Conservation (phyloP, 441 rosid species). For the Populus trichocarpa region DNA sequence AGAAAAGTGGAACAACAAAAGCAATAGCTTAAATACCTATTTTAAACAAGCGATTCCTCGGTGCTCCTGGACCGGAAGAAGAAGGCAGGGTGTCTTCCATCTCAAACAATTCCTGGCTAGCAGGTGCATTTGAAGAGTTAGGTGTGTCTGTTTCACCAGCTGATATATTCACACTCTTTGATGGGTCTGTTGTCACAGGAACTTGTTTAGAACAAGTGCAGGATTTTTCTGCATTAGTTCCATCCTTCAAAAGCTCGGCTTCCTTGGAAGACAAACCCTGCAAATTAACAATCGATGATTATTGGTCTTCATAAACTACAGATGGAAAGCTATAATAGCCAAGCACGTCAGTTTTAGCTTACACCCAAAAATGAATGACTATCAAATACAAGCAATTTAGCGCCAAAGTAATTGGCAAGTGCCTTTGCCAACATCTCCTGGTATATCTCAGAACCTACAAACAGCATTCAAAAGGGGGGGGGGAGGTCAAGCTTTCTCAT, state of each 20-base stretch:
- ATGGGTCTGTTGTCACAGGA: conserved; percentile 37
- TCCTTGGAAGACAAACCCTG: conserved; percentile 85
- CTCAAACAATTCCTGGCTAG: conserved; percentile 56
- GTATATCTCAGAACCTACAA: conserved; percentile 84
- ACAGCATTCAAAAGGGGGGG: conserved; percentile 15
- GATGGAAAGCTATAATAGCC: conserved; percentile 9
- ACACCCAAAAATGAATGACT: conserved; percentile 74
- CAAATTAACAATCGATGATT: conserved; percentile 25
- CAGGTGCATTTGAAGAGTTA: conserved; percentile 46
- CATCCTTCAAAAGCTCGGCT: conserved; percentile 71
- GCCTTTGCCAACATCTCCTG: conserved; percentile 92
- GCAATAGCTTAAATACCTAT: conserved; percentile 39
- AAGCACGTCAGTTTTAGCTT: conserved; percentile 34
- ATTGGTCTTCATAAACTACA: conserved; percentile 13
- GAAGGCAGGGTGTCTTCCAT: conserved; percentile 47
- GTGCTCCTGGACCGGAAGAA: conserved; percentile 47
- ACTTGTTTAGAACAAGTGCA: conserved; percentile 43
- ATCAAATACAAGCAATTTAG: conserved; percentile 80
- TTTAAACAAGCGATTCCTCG: conserved; percentile 50
- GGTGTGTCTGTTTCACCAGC: conserved; percentile 53
- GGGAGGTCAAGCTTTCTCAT: neutral
- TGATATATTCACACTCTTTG: conserved; percentile 38
- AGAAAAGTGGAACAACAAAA: conserved; percentile 3
- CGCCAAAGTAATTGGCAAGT: conserved; percentile 69
- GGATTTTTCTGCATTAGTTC: conserved; percentile 50